Base-by-base conservation (phyloP, 2,329 filamentous ascomycete genomes). In the Xylaria sp. region DNA sequence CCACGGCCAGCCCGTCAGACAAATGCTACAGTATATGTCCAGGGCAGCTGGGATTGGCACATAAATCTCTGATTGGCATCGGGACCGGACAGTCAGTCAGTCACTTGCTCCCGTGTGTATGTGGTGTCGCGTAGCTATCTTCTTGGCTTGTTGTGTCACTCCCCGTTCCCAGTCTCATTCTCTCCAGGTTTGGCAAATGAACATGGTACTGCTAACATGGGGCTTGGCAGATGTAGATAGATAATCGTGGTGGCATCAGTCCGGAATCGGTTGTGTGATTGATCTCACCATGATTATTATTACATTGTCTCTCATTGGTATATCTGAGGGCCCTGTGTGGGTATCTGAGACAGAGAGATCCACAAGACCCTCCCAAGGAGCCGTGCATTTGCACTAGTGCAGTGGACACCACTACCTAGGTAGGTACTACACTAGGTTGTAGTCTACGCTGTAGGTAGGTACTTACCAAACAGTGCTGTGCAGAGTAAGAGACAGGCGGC, bases 241-340 rank as follows among this genome's bases (percentile, higher is more conserved):
- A 50, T 59, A 61, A 39, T 62, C 48, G 54, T 63, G 54, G 44
- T 50, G 57, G 65, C 62, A 59, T 66, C 63, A 62, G 63, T 56
- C 59, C 69, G 63, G 59, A 52, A 50, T 52, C 59, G 66, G 60
- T 39, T 54, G 57, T 50, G 59, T 68, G 54, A 65, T 63, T 66
- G 57, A 66, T 51, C 61, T 28, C 8, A 23, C 54, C 39, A 28
- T 58, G 68, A 72, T 72, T 72, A 72, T 72, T 59, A 72, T 72
- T 71, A 28, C 56, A 32, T 13, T 18, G 6, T 15, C 18, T 56
- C 20, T 60, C 18, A 72, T 72, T 72, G 68, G 70, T 23, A 10
- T 1, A 15, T 39, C 23, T 44, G 4, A 2, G 10, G 0, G 8
- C 3, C 2, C 7, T 12, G 3, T 46, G 56, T 66, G 63, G 41